A percentile compares a stretch with the other conserved stretches of the same genome.
Evolutionary conservation across 345 rosid species (phyloP).

Genomic region (Syzygium oleosum): DNA sequence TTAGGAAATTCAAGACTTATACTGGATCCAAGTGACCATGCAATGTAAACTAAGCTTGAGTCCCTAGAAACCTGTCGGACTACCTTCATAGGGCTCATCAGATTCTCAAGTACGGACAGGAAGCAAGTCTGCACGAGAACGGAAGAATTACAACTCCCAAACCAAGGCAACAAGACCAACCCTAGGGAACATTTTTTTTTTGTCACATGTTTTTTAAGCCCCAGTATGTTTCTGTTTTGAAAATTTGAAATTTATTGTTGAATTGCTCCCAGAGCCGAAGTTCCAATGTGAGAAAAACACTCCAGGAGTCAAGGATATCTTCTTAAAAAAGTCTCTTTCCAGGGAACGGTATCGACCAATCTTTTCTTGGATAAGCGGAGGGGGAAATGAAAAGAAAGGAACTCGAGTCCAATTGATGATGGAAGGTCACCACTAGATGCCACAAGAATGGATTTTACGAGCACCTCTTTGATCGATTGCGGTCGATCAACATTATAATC

Average conservation of each 20-base stretch:
- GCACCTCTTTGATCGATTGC: neutral
- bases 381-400: neutral
- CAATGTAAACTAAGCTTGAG: neutral
- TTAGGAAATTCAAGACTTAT: neutral
- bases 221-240: neutral
- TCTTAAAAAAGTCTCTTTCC: neutral
- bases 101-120: neutral
- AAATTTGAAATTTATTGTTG: neutral
- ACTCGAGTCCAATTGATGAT: neutral
- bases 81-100: neutral
- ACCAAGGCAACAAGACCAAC: neutral
- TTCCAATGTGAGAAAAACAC: neutral
- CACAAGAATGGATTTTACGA: neutral
- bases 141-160: neutral
- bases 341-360: neutral
- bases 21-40: neutral
- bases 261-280: neutral
- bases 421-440: neutral
- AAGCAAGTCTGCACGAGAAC: neutral
- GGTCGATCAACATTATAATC: neutral
- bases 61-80: neutral
- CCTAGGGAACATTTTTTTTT: neutral
- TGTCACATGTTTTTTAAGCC: neutral
- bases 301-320: neutral
- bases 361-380: neutral